Conservation (phyloP, 1,139 yeast genomes). For the Hanseniaspora uvarum region DNA sequence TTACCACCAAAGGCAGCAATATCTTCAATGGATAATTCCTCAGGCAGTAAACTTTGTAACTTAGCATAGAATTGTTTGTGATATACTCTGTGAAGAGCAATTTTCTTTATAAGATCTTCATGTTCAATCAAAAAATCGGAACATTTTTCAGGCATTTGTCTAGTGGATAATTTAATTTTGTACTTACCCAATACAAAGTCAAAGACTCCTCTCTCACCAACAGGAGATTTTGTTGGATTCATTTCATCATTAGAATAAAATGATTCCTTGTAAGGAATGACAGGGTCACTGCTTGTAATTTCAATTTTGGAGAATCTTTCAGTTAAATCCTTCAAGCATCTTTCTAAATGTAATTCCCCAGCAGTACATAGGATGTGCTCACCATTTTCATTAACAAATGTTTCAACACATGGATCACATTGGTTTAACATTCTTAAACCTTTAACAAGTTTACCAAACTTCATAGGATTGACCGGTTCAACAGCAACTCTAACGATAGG, state of each 20-base stretch:
- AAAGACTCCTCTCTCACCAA: slow-evolving; percentile 36
- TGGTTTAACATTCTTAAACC: slow-evolving; percentile 72
- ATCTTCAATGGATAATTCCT: slow-evolving; percentile 31
- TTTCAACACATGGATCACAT: slow-evolving; percentile 89
- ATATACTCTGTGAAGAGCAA: slow-evolving; percentile 23
- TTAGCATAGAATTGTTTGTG: slow-evolving; percentile 21
- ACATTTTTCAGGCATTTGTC: slow-evolving; percentile 48
- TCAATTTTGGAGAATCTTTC: slow-evolving; percentile 92
- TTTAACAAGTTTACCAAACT: slow-evolving; percentile 60
- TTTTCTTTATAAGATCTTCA: slow-evolving; percentile 35
- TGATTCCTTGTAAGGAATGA: slow-evolving; percentile 89
- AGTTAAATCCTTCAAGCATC: slow-evolving; percentile 77
- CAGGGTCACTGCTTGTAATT: slow-evolving; percentile 79
- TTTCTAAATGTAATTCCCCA: slow-evolving; percentile 87
- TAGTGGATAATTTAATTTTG: slow-evolving; percentile 40
- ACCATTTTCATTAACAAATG: slow-evolving; percentile 76
- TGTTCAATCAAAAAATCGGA: slow-evolving; percentile 43
- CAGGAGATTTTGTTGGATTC: slow-evolving; percentile 36
- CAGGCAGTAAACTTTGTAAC: slow-evolving; percentile 18
- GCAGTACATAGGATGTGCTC: slow-evolving; percentile 88
- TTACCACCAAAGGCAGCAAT: slow-evolving; percentile 71
- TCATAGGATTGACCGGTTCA: slow-evolving; percentile 81
- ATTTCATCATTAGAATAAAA: slow-evolving; percentile 42
- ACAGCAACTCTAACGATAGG: slow-evolving; percentile 92
- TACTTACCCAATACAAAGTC: slow-evolving; percentile 41